Conservation (phyloP, 2,329 filamentous ascomycete species). For the Lomentospora prolificans region DNA sequence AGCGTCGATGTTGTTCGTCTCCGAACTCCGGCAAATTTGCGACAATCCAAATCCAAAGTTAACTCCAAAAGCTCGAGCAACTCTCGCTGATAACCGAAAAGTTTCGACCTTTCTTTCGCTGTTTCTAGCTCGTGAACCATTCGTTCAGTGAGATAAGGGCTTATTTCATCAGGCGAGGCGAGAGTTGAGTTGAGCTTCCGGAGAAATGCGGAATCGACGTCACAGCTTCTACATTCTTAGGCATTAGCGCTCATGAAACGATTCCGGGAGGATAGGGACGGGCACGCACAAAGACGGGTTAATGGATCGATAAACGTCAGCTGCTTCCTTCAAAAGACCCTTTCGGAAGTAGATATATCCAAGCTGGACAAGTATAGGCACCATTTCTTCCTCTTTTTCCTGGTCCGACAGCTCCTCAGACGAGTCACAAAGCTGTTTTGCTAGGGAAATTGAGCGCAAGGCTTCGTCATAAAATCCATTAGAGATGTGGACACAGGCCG, state of each 20-base stretch:
- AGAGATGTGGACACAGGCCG: slow-evolving; percentile 63
- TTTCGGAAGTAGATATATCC: slow-evolving; percentile 60
- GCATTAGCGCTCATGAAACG: background rate
- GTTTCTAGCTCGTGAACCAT: slow-evolving; percentile 45
- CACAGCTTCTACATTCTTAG: slow-evolving; percentile 43
- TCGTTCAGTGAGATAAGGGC: slow-evolving; percentile 60
- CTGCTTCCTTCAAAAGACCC: slow-evolving; percentile 57
- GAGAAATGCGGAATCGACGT: slow-evolving; percentile 56
- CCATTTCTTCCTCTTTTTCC: slow-evolving; percentile 64
- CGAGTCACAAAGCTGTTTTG: slow-evolving; percentile 60
- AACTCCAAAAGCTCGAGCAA: slow-evolving; percentile 47
- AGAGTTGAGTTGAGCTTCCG: slow-evolving; percentile 53
- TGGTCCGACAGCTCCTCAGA: slow-evolving; percentile 64
- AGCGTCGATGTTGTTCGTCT: slow-evolving; percentile 21
- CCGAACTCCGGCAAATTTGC: slow-evolving; percentile 52
- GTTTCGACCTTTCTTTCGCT: slow-evolving; percentile 47
- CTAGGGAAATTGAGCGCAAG: slow-evolving; percentile 57
- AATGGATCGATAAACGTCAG: slow-evolving; percentile 51
- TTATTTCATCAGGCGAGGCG: slow-evolving; percentile 33
- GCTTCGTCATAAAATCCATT: slow-evolving; percentile 56
- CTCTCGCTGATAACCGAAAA: slow-evolving; percentile 59
- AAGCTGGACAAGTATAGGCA: slow-evolving; percentile 69
- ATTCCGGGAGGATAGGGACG: background rate
- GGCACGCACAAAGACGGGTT: slow-evolving; percentile 44
- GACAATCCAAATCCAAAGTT: slow-evolving; percentile 48